Base-by-base conservation (phyloP, 2,329 filamentous ascomycete genomes). In the Alternaria gaisen region DNA sequence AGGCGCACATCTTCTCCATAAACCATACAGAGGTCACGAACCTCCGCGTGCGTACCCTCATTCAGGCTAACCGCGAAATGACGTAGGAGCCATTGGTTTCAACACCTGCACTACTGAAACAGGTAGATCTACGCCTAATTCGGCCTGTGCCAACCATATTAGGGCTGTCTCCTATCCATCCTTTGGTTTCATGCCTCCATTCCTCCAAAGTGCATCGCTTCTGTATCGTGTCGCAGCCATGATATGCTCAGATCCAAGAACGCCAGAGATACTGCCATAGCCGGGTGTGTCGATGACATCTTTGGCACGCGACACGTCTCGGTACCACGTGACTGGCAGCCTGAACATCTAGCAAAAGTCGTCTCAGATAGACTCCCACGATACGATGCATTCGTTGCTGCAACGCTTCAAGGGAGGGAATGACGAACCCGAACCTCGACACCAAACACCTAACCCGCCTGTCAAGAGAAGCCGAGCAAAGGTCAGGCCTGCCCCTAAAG, bases 361-460 rank as follows among this genome's bases (percentile, higher is more conserved):
- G 18, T 38, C 52, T 32, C 36, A 9, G 30, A 28, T 22, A 40
- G 16, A 52, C 36, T 26, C 22, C 32, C 18, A 42, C 41, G 12
- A 53, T 43, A 40, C 54, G 30, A 66, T 66, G 64, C 60, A 58
- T 46, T 57, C 64, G n/a, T 57, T 54, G 51, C 16, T 66, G 40
- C 62, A 58, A 26, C 61, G 43, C 38, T 42, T 66, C 22, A 54
- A 47, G 46, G 51, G 53, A 40, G 43, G 40, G 22, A 43, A 38
- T 28, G 51, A 40, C 20, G 56, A 43, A 5, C 58, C 57, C 16
- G 44, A 26, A 47, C 41, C 47, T 14, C 56, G 46, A 26, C 40
- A 53, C 36, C 52, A 40, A 24, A 36, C 40, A 16, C 16, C 53
- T 47, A 53, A 50, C n/a, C 40, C 44, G 2, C 43, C 43, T 48